Base-by-base conservation (phyloP, 1,284 basidiomycete genomes). In the Afroboletus lepidellus region DNA sequence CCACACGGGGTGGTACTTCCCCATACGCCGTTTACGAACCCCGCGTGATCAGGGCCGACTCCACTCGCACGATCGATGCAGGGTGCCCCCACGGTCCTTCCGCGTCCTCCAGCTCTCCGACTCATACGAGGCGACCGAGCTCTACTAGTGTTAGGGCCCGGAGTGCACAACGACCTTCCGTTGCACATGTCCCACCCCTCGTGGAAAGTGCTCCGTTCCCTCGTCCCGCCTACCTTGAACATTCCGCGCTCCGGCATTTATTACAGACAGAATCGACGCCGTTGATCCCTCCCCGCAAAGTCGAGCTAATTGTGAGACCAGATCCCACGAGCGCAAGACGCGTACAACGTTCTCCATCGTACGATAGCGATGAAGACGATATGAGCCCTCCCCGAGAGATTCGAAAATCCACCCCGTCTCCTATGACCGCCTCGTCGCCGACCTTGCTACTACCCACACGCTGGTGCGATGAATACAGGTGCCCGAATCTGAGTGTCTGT, bases 391-490 rank as follows among this genome's bases (percentile, higher is more conserved):
- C 78, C 39, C 62, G 65, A 27, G 69, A 70, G 45, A 18, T 66
- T 58, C 69, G 67, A 55, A 62, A 54, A 45, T 59, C 63, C 60
- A 25, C 68, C 48, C 55, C 61, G 36, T 60, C 69, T 42, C 57
- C 56, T 27, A 53, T 64, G 39, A 51, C 66, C 38, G 54, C 65
- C 25, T 65, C 72, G 16, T 63, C 71, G 51, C 79, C 78, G 37
- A 69, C 76, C 12, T 69, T 87, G 48, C 71, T 76, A 45, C 71
- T 93, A n/a, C 91, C 90, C 18, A 88, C 87, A 0, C 76, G 85
- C 37, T 93, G 90, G 90, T 87, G 82, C 65, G 81, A 87, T 38
- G 77, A 82, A 57, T 81, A 81, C 59, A 78, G 84, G 43, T 77
- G 82, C 55, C 62, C 76, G 1, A 72, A 77, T 46, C 72, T 93